Evolutionary conservation across 805 yeast species (phyloP).

Genomic region (Candida tallmaniae): DNA sequence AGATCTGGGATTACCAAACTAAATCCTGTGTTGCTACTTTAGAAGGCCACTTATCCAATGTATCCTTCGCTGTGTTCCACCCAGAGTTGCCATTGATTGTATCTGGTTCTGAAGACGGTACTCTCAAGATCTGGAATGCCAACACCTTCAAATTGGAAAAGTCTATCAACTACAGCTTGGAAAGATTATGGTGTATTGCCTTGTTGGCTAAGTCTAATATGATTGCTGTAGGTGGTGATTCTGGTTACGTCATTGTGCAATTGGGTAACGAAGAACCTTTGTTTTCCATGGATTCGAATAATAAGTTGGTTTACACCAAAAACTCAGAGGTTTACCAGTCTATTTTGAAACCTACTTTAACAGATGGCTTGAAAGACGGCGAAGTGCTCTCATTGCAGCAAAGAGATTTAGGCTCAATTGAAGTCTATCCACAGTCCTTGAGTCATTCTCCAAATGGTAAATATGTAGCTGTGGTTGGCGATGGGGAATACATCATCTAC

Average conservation of each 20-base stretch:
- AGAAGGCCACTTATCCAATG: constrained; percentile 92
- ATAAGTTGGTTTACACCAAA: constrained; percentile 87
- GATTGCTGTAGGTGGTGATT: constrained; percentile 90
- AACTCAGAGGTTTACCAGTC: constrained; percentile 86
- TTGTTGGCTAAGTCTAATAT: constrained; percentile 67
- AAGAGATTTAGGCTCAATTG: constrained; percentile 92
- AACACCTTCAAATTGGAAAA: constrained; percentile 91
- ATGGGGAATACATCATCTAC: constrained; percentile 93
- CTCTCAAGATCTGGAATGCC: constrained; percentile 92
- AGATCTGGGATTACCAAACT: constrained; percentile 96
- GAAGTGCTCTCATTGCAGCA: constrained; percentile 71
- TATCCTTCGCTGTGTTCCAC: constrained; percentile 95
- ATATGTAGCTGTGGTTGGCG: constrained; percentile 95
- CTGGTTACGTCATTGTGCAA: constrained; percentile 84
- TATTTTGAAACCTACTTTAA: constrained; percentile 62
- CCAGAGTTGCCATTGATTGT: constrained; percentile 94
- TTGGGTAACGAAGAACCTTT: constrained; percentile 94
- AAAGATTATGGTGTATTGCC: constrained; percentile 95
- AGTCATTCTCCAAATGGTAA: constrained; percentile 96
- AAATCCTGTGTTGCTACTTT: constrained; percentile 91
- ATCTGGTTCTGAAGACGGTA: constrained; percentile 96
- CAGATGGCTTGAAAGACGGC: constrained; percentile 71
- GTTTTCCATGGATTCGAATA: constrained; percentile 87
- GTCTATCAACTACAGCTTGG: constrained; percentile 84
- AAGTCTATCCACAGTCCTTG: constrained; percentile 83